phyloP scores from a whole-genome alignment of 352 stramenopile genomes.

The Thalassiosira hispida region DNA sequence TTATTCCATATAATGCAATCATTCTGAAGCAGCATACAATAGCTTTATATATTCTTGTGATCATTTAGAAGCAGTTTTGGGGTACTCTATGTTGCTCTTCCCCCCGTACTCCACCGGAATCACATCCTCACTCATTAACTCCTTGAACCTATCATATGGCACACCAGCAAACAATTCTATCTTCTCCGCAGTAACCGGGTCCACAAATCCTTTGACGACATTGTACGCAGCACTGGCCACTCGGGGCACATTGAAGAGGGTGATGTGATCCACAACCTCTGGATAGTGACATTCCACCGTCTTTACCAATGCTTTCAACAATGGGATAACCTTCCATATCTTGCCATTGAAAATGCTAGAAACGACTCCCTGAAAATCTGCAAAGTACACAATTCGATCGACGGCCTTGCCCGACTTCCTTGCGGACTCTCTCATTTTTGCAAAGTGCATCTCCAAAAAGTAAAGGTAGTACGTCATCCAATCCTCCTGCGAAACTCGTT shows the following conservation, averaged over 20 bases:
- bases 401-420: background rate
- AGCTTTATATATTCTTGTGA: no score
- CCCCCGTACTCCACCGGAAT: conserved; percentile 37
- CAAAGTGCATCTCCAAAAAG: conserved; percentile 41
- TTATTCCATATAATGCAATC: no score
- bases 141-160: conserved; percentile 24
- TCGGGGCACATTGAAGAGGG: conserved; percentile 32
- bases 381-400: conserved; percentile 31
- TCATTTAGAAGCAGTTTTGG: conserved; percentile 16
- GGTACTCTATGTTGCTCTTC: conserved; percentile 30
- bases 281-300: conserved; percentile 37
- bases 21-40: no score
- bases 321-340: conserved; percentile 30
- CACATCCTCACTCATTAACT: conserved; percentile 27
- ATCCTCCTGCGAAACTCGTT: conserved; percentile 11
- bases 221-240: conserved; percentile 24
- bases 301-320: conserved; percentile 20
- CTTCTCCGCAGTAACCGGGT: conserved; percentile 32
- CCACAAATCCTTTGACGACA: conserved; percentile 22
- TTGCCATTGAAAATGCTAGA: conserved; percentile 29
- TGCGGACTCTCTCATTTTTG: conserved; percentile 30
- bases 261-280: conserved; percentile 38
- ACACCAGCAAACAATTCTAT: conserved; percentile 33
- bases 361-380: conserved; percentile 23
- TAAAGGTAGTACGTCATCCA: conserved; percentile 41